Evolutionary conservation across 2,329 filamentous ascomycete genomes (phyloP).

Genomic region (Paraconiothyrium sp.): DNA sequence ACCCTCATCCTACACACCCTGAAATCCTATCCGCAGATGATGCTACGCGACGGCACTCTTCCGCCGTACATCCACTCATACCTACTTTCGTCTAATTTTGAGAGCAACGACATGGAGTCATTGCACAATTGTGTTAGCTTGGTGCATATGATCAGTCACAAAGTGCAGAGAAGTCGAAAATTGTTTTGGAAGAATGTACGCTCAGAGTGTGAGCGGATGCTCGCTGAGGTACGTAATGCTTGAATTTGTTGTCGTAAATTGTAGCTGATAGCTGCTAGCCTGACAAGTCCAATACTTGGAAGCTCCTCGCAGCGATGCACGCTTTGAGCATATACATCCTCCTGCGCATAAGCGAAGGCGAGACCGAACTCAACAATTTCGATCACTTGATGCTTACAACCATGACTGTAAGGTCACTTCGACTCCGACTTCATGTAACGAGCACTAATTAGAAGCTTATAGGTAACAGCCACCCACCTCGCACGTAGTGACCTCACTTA

Average conservation of each 20-base stretch:
- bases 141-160: conserved; percentile 51
- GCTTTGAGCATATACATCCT: conserved; percentile 57
- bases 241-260: neutral
- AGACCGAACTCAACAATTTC: conserved; percentile 55
- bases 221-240: conserved; percentile 42
- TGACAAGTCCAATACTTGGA: conserved; percentile 47
- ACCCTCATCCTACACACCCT: conserved; percentile 53
- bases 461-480: conserved; percentile 20
- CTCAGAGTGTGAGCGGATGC: conserved; percentile 54
- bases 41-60: conserved; percentile 49
- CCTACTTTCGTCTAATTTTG: conserved; percentile 32
- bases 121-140: conserved; percentile 55
- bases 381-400: conserved; percentile 51
- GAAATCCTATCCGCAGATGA: conserved; percentile 55
- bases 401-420: conserved; percentile 41
- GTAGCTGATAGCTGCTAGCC: conserved; percentile 30
- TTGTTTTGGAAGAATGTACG: conserved; percentile 58
- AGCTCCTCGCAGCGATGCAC: conserved; percentile 55
- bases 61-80: conserved; percentile 57
- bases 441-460: neutral
- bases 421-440: neutral
- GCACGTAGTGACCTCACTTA: conserved; percentile 18
- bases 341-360: conserved; percentile 55
- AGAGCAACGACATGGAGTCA: conserved; percentile 46
- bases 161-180: conserved; percentile 47